Evolutionary conservation across 164 flowering plant genomes (phyloP), one percentile per base, ranked within the genome.

Genomic region (Berberis vulgaris): DNA sequence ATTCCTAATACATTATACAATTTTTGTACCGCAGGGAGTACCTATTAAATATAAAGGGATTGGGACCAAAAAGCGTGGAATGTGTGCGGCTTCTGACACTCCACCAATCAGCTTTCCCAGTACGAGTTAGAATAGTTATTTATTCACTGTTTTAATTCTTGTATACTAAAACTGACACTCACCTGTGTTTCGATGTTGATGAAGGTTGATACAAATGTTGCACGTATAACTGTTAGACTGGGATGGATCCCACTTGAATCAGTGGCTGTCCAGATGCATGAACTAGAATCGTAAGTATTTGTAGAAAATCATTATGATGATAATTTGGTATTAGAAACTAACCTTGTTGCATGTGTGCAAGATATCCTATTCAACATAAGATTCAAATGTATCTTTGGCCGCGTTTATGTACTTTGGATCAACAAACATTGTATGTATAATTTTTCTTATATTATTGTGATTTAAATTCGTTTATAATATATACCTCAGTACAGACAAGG

Each of bases 211-310:
- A 82, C 84, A 62, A 93, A 93, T 78, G 98, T 88, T 76, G 97
- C 83, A 3, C 82, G 97, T 2, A 82, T 90, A 70, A 82, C 88
- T 45, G 88, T 90, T 26, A 79, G 98, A 45, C 74, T 88, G 11
- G 98, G 98, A 45, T 93, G 98, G 98, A 97, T 93, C 5, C 95
- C 96, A 52, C 81, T 90, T 54, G 82, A 83, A 69, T 89, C 98
- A 57, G 73, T 88, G 54, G 92, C 92, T 3, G 96, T 86, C 63
- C 89, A 88, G 45, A 39, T 93, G 65, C 89, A 93, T 73, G 87
- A 81, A 49, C 79, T 93, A 60, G 85, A 88, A 45, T 6, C 69
- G 97, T 90, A 75, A 79, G 87, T 63, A 69, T 49, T 39, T n/a
- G 66, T 56, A n/a, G 50, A 6, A 47, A 4, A 47, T 11, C 50